These are phyloP conservation scores for Exophiala xenobiotica DNA, from an alignment of 2,329 filamentous ascomycete species.

Conservation along the genomic window DNA sequence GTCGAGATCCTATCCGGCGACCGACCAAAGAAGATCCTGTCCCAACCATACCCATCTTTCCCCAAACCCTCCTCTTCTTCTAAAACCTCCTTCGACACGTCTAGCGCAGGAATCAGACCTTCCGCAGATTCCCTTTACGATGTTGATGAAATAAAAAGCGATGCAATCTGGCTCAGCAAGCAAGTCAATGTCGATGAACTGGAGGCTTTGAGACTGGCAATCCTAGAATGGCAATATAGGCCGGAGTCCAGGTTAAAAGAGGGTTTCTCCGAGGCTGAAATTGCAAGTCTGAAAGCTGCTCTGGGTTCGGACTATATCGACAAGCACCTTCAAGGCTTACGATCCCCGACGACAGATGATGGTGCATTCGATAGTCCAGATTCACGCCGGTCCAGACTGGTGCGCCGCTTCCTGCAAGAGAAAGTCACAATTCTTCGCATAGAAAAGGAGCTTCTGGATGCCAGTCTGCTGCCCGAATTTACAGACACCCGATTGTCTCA, in stretches of 20 bases:
- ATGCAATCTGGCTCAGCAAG: conserved; percentile 82
- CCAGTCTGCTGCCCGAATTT: conserved; percentile 7
- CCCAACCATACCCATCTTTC: conserved; percentile 16
- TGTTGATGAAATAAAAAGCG: conserved; percentile 76
- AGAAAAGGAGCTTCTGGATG: conserved; percentile 16
- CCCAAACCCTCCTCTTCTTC: conserved; percentile 38
- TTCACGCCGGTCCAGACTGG: conserved; percentile 64
- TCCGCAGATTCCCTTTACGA: conserved; percentile 66
- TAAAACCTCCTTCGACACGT: conserved; percentile 74
- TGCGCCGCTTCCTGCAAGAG: conserved; percentile 62
- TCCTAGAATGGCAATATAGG: conserved; percentile 81
- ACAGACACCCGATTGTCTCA: not conserved
- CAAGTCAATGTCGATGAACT: conserved; percentile 76
- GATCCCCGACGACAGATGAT: conserved; percentile 28
- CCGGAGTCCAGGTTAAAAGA: conserved; percentile 69
- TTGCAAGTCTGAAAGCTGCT: conserved; percentile 71
- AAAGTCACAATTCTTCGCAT: conserved; percentile 28
- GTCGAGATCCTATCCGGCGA: conserved; percentile 19
- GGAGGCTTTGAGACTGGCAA: conserved; percentile 73
- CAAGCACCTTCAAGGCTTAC: conserved; percentile 49
- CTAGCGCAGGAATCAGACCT: conserved; percentile 77
- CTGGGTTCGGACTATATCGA: conserved; percentile 63
- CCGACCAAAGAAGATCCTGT: conserved; percentile 18
- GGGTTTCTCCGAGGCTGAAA: conserved; percentile 74
- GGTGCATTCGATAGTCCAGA: conserved; percentile 60